A percentile compares a stretch with the other conserved stretches of the same genome.
Evolutionary conservation across 2,329 filamentous ascomycete species (phyloP).

Genomic region (Xylaria polymorpha): DNA sequence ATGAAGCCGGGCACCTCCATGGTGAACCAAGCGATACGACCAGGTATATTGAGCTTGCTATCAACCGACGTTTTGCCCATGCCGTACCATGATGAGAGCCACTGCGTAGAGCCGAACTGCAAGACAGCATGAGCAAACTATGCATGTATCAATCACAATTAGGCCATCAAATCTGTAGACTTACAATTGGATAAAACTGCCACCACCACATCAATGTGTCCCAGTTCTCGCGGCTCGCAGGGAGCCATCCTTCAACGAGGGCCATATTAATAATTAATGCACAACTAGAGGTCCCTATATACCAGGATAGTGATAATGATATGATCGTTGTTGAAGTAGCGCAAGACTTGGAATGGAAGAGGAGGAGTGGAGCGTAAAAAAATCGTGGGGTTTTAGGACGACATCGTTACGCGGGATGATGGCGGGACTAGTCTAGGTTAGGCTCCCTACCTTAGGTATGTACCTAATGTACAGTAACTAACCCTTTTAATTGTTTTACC

Average conservation of each 20-base stretch:
- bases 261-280: slow-evolving; percentile 53
- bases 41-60: slow-evolving; percentile 85
- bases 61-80: slow-evolving; percentile 89
- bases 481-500: background rate
- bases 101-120: slow-evolving; percentile 80
- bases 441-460: too few relatives aligned
- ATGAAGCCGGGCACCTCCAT: slow-evolving; percentile 88
- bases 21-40: slow-evolving; percentile 84
- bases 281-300: background rate
- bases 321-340: background rate
- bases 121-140: slow-evolving; percentile 22
- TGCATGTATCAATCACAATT: background rate
- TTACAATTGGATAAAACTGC: slow-evolving; percentile 66
- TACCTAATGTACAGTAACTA: too few relatives aligned
- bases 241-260: slow-evolving; percentile 66
- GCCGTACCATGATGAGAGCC: slow-evolving; percentile 82
- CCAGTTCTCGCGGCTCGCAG: slow-evolving; percentile 69
- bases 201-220: slow-evolving; percentile 64
- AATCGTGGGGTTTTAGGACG: slow-evolving; percentile 11
- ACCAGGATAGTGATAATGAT: background rate
- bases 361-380: background rate
- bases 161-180: slow-evolving; percentile 35
- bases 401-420: slow-evolving; percentile 13
- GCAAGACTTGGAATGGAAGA: background rate
- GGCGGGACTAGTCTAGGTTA: slow-evolving; percentile 7